Evolutionary conservation across 2,329 filamentous ascomycete genomes (phyloP), one percentile per base, ranked within the genome.

Genomic region (Venturia asperata): DNA sequence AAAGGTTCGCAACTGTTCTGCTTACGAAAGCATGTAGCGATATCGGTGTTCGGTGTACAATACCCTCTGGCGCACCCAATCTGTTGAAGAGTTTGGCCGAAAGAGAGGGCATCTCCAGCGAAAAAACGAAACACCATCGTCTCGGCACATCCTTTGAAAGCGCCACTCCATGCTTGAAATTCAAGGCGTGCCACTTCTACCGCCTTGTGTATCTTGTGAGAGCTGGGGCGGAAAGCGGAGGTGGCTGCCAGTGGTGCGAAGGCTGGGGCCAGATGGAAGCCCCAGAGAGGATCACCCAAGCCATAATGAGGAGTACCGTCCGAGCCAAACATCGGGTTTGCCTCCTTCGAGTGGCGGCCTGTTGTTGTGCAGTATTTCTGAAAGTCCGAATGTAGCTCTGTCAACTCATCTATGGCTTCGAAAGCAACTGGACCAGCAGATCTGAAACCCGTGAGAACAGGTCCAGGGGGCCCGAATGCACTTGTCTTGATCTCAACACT

Each of bases 61-160:
- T 6, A 1, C 9, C 5, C 15, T 56, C 21, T 10, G 1, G 11
- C 30, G 30, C 5, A 15, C 9, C 30, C 52, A 58, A 58, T 58
- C 60, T 77, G 71, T 66, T 84, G 80, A 3, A 87, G 73, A 1
- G 77, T 79, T 66, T 85, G 77, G 56, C 79, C 82, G 61, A 86
- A 79, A 1, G 78, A 73, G 27, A 86, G 72, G 1, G 78, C 80
- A 68, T 86, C 83, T 0, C 78, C 77, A 15, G 76, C 70, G 2
- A 76, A 74, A 61, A 83, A 81, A 1, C 83, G 79, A 11, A 87
- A 66, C 0, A 70, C 72, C 2, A 82, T 65, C 11, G 70, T 69
- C 15, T 70, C 68, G 2, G 64, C 24, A 15, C 73, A 55, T 3
- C 70, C 65, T 58, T 72, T 71, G 63, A 83, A 81, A 0, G 81